Percentiles rank a stretch among this genome's conserved stretches.
Evolutionary conservation across 495 filamentous ascomycete species (phyloP).

Genomic region (Lasiosphaeria ovina): DNA sequence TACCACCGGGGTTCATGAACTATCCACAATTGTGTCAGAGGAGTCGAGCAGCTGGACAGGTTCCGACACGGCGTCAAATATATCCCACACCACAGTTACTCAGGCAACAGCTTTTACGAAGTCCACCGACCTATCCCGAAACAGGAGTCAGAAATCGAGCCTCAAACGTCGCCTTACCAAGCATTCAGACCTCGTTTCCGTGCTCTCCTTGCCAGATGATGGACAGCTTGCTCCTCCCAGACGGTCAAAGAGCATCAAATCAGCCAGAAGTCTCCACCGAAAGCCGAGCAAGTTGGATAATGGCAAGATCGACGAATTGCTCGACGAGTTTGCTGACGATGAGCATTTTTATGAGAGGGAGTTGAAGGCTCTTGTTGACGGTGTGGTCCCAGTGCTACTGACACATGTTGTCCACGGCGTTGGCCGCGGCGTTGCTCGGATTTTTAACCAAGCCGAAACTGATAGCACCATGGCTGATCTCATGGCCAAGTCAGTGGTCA

Average conservation of each 20-base stretch:
- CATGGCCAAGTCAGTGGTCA: conserved; percentile 81
- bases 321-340: conserved; percentile 78
- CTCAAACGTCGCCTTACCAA: conserved; percentile 79
- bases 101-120: conserved; percentile 43
- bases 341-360: conserved; percentile 91
- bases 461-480: conserved; percentile 34
- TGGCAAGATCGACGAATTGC: conserved; percentile 68
- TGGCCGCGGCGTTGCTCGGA: conserved; percentile 60
- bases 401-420: conserved; percentile 77
- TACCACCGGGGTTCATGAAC: conserved; percentile 60
- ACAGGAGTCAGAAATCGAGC: conserved; percentile 43
- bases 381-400: conserved; percentile 90
- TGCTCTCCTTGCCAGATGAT: conserved; percentile 73
- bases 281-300: conserved; percentile 61
- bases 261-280: conserved; percentile 69
- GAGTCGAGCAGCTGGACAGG: conserved; percentile 55
- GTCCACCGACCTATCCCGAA: conserved; percentile 37
- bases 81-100: conserved; percentile 51
- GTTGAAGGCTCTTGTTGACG: conserved; percentile 88
- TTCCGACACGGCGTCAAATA: conserved; percentile 39
- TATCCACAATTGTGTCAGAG: conserved; percentile 71
- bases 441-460: conserved; percentile 49
- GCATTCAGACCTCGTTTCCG: conserved; percentile 90
- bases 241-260: conserved; percentile 59
- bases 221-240: conserved; percentile 44